Evolutionary conservation across 805 yeast genomes (phyloP).

Genomic region (Naumovozyma castellii): DNA sequence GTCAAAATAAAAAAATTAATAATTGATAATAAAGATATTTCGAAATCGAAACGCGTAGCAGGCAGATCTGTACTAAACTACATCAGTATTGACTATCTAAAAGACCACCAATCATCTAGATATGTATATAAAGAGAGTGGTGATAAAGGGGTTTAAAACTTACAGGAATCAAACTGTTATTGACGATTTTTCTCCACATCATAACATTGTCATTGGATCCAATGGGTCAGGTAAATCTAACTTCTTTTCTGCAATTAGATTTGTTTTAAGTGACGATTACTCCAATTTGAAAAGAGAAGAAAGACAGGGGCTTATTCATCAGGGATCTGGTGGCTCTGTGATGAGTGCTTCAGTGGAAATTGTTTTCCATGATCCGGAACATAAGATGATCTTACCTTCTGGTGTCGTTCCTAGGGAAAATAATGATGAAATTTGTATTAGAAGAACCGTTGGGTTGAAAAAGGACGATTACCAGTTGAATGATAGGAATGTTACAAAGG

Average conservation of each 20-base stretch:
- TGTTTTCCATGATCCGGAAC: conserved; percentile 70
- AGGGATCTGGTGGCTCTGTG: conserved; percentile 81
- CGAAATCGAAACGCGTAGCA: no score
- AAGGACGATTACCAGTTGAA: conserved; percentile 87
- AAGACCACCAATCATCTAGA: neutral
- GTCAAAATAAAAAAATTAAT: no score
- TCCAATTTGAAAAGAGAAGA: conserved; percentile 78
- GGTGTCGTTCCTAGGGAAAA: conserved; percentile 27
- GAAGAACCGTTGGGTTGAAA: conserved; percentile 88
- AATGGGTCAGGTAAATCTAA: conserved; percentile 97
- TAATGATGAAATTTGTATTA: conserved; percentile 57
- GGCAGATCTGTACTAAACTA: no score
- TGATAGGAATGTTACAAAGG: conserved; percentile 64
- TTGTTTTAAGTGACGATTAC: conserved; percentile 84
- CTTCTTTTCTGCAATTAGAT: conserved; percentile 88
- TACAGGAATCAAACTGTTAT: conserved; percentile 75
- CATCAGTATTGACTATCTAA: no score
- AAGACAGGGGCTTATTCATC: conserved; percentile 78
- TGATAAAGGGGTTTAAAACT: conserved; percentile 88
- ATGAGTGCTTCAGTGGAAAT: conserved; percentile 92
- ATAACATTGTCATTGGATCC: conserved; percentile 82
- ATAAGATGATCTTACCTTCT: conserved; percentile 55
- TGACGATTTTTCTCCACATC: conserved; percentile 67
- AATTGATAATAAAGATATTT: no score
- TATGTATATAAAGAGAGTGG: conserved; percentile 44